Percentiles rank a stretch among this genome's conserved stretches.
Evolutionary conservation across 176 grass and related monocot genomes (phyloP).

Genomic region (Puya raimondii): DNA sequence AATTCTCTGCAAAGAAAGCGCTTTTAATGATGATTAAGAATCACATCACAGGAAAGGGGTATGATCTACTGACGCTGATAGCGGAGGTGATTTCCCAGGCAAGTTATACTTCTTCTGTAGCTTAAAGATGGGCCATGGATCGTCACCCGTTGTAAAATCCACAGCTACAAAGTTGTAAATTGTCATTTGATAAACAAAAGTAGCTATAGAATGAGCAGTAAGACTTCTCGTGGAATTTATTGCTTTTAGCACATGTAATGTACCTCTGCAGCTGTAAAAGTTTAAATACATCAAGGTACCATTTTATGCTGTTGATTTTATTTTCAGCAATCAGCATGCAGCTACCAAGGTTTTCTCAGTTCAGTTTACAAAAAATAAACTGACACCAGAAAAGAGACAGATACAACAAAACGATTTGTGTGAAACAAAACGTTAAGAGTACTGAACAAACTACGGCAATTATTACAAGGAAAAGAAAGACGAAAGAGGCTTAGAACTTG

Average conservation of each 20-base stretch:
- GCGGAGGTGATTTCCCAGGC: slow-evolving; percentile 83
- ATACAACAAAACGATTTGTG: neutral
- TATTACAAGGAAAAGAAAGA: neutral
- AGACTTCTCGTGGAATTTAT: neutral
- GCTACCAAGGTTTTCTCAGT: too few relatives aligned
- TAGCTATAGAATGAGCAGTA: neutral
- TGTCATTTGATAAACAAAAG: slow-evolving; percentile 6
- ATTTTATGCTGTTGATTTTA: too few relatives aligned
- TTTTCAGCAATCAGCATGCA: too few relatives aligned
- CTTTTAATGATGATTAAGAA: slow-evolving; percentile 9
- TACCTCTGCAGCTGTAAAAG: neutral
- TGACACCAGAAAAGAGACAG: neutral
- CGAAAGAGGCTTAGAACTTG: neutral
- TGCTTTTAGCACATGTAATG: neutral
- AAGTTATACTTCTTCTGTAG: slow-evolving; percentile 85
- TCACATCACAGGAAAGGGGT: neutral
- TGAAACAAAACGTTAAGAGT: neutral
- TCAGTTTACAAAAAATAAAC: neutral
- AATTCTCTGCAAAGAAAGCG: slow-evolving; percentile 59
- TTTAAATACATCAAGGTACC: neutral
- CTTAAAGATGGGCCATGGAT: slow-evolving; percentile 69
- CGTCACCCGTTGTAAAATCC: slow-evolving; percentile 75
- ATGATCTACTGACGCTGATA: slow-evolving; percentile 51
- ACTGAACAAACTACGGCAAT: neutral
- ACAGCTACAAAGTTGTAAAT: slow-evolving; percentile 50